A percentile compares a stretch with the other conserved stretches of the same genome.
phyloP scores from a whole-genome alignment of 495 filamentous ascomycete genomes.

The Aspergillus incahuasiensis region DNA sequence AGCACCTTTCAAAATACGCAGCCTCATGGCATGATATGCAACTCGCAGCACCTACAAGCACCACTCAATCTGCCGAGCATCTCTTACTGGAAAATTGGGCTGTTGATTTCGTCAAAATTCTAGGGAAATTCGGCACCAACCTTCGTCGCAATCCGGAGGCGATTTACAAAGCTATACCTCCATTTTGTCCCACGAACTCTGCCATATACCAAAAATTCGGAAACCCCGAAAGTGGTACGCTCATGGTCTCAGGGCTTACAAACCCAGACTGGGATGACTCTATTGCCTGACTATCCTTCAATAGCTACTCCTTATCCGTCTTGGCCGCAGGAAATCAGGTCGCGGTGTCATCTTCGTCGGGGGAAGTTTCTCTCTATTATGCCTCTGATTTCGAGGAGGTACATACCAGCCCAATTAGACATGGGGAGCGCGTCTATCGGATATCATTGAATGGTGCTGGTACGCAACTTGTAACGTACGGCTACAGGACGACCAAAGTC shows the following conservation, averaged over 20 bases:
- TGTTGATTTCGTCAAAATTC: neutral
- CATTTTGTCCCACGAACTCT: neutral
- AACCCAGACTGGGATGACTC: neutral
- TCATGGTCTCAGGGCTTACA: neutral
- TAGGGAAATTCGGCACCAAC: neutral
- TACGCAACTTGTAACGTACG: neutral
- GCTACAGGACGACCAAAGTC: neutral
- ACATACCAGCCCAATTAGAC: neutral
- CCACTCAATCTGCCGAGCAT: neutral
- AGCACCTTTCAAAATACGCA: neutral
- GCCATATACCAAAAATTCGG: neutral
- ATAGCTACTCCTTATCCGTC: neutral
- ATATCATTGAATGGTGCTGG: neutral
- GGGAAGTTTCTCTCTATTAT: neutral
- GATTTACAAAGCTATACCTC: neutral
- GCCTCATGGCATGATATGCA: neutral
- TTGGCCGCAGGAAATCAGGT: neutral
- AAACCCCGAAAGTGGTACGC: neutral
- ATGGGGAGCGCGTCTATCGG: neutral
- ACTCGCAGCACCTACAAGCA: neutral
- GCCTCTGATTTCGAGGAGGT: neutral
- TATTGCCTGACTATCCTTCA: neutral
- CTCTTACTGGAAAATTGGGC: neutral
- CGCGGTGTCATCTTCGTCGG: neutral
- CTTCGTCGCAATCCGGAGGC: neutral